Conservation (phyloP, 192 early-diverging fungal genomes). For the Coemansia sp. region DNA sequence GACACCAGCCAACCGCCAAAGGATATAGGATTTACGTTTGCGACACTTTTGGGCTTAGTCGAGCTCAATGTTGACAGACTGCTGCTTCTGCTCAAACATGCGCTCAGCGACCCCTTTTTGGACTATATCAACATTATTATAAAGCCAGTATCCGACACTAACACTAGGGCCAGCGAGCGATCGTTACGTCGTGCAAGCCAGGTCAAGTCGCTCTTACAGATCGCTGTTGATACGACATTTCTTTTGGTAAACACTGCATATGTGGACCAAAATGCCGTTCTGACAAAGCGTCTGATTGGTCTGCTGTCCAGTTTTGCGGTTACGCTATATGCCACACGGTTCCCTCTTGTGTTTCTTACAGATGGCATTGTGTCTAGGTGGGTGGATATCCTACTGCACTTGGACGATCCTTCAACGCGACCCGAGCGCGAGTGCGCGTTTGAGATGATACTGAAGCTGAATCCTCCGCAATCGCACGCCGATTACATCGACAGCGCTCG, state of each 20-base stretch:
- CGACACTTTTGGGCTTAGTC: conserved; percentile 30
- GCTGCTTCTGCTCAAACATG: conserved; percentile 30
- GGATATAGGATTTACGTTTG: conserved; percentile 10
- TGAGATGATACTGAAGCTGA: conserved; percentile 45
- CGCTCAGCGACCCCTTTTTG: conserved; percentile 39
- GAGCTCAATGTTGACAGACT: conserved; percentile 29
- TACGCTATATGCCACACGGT: conserved; percentile 44
- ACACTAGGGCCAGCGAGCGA: conserved; percentile 22
- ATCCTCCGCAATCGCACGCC: conserved; percentile 33
- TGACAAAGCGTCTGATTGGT: conserved; percentile 34
- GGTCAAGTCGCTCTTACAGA: conserved; percentile 49
- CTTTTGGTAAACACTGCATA: conserved; percentile 14
- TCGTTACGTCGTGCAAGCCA: conserved; percentile 47
- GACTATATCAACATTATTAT: conserved; percentile 47
- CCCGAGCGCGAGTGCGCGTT: conserved; percentile 45
- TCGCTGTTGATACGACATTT: conserved; percentile 42
- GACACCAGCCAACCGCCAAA: conserved; percentile 7
- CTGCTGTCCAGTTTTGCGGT: conserved; percentile 43
- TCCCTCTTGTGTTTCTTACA: conserved; percentile 41
- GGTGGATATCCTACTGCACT: conserved; percentile 26
- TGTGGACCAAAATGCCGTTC: not conserved
- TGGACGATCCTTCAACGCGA: conserved; percentile 39
- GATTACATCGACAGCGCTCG: conserved; percentile 37
- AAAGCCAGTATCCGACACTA: conserved; percentile 12
- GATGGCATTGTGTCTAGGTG: conserved; percentile 32